phyloP scores from a whole-genome alignment of 495 filamentous ascomycete genomes.

The Neurospora sp. region DNA sequence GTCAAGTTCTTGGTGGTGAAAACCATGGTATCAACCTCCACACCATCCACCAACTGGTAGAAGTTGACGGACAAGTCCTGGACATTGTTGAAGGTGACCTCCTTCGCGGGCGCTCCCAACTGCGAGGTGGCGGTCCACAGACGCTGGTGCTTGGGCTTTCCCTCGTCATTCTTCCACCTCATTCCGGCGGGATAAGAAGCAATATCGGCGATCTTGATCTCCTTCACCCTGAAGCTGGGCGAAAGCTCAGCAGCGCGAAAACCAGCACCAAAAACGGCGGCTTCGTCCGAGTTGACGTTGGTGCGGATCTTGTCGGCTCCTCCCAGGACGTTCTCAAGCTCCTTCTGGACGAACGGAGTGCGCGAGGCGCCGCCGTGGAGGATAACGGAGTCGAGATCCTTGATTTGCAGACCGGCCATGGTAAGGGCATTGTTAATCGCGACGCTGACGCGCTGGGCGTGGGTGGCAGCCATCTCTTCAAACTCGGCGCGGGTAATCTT shows the following conservation, averaged over 20 bases:
- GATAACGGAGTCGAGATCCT: slow-evolving; percentile 81
- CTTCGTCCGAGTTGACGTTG: slow-evolving; percentile 95
- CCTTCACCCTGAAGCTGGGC: slow-evolving; percentile 93
- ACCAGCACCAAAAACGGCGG: slow-evolving; percentile 91
- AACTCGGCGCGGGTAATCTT: slow-evolving; percentile 76
- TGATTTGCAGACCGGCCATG: slow-evolving; percentile 58
- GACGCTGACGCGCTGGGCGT: slow-evolving; percentile 54
- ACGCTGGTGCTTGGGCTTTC: slow-evolving; percentile 45
- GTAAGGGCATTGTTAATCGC: slow-evolving; percentile 68
- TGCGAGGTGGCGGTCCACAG: slow-evolving; percentile 73
- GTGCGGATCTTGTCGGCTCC: slow-evolving; percentile 69
- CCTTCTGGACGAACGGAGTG: slow-evolving; percentile 88
- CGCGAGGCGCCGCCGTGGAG: slow-evolving; percentile 84
- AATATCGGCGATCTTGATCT: slow-evolving; percentile 70
- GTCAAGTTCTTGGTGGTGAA: slow-evolving; percentile 78
- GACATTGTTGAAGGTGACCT: slow-evolving; percentile 76
- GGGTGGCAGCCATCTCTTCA: slow-evolving; percentile 64
- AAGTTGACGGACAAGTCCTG: slow-evolving; percentile 78
- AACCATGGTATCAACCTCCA: slow-evolving; percentile 37
- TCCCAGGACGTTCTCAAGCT: slow-evolving; percentile 68
- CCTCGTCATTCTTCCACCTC: slow-evolving; percentile 61
- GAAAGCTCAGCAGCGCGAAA: slow-evolving; percentile 88
- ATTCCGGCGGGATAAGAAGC: slow-evolving; percentile 63
- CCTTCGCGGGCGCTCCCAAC: slow-evolving; percentile 65
- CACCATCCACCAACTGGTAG: slow-evolving; percentile 54